Percentiles rank a stretch among this genome's conserved stretches.
phyloP scores from a whole-genome alignment of 1,139 yeast genomes.

The Saccharomyces hybrid region DNA sequence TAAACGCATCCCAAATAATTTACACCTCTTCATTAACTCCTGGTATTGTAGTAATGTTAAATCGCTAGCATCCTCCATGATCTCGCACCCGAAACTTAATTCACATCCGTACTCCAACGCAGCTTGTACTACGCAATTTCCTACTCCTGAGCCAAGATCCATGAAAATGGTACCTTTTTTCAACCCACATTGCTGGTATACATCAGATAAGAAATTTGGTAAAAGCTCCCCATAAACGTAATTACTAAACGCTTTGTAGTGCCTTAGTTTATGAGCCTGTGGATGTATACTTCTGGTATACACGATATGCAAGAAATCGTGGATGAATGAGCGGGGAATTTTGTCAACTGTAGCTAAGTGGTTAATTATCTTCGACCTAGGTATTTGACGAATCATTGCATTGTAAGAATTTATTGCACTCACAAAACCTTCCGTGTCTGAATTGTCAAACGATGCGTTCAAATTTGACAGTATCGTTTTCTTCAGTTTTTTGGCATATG shows the following conservation, averaged over 20 bases:
- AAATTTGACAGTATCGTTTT: slow-evolving; percentile 42
- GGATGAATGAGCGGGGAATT: slow-evolving; percentile 53
- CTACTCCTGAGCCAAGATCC: slow-evolving; percentile 91
- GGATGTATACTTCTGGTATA: slow-evolving; percentile 79
- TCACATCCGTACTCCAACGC: slow-evolving; percentile 78
- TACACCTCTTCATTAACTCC: slow-evolving; percentile 53
- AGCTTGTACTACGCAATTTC: slow-evolving; percentile 85
- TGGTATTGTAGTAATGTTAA: slow-evolving; percentile 54
- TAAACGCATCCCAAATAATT: slow-evolving; percentile 53
- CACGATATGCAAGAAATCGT: slow-evolving; percentile 62
- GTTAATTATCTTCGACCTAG: slow-evolving; percentile 29
- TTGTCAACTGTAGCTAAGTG: slow-evolving; percentile 35
- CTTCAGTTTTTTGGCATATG: slow-evolving; percentile 36
- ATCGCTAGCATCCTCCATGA: slow-evolving; percentile 74
- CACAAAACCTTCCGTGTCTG: slow-evolving; percentile 32
- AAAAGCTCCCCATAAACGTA: slow-evolving; percentile 87
- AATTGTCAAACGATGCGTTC: slow-evolving; percentile 36
- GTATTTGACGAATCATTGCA: slow-evolving; percentile 32
- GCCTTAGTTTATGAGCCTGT: slow-evolving; percentile 52
- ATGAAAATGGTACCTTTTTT: slow-evolving; percentile 52
- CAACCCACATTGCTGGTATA: slow-evolving; percentile 57
- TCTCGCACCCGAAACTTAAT: slow-evolving; percentile 77
- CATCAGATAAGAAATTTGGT: slow-evolving; percentile 67
- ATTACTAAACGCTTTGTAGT: slow-evolving; percentile 81
- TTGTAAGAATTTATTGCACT: slow-evolving; percentile 39